Percentiles rank a stretch among this genome's conserved stretches.
Evolutionary conservation across 108 stramenopile genomes (phyloP).

Genomic region (Fragilariopsis cylindrus): DNA sequence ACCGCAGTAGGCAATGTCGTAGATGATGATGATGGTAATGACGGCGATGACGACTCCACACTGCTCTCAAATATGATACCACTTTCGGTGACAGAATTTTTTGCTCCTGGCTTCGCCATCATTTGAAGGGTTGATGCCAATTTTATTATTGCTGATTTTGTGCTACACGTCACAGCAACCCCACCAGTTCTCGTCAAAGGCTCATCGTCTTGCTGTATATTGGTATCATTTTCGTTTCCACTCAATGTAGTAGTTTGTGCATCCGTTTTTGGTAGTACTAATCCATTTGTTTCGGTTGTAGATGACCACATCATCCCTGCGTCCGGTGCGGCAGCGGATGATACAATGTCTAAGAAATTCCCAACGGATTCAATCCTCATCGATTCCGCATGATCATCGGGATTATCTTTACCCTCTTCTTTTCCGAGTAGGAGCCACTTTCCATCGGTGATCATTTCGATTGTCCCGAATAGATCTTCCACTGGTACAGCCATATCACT

Average conservation of each 20-base stretch:
- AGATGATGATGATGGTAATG: too few species aligned
- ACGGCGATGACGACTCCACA: neutral
- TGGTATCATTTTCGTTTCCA: neutral
- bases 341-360: slow-evolving; percentile 26
- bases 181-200: slow-evolving; percentile 19
- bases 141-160: slow-evolving; percentile 32
- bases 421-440: slow-evolving; percentile 26
- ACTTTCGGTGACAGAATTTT: slow-evolving; percentile 33
- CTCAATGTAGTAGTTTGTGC: too few species aligned
- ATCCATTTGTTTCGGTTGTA: slow-evolving; percentile 2
- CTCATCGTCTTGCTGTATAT: neutral
- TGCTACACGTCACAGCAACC: slow-evolving; percentile 34
- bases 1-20: slow-evolving; percentile 30
- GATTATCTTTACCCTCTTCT: slow-evolving; percentile 3
- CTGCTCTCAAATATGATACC: slow-evolving; percentile 37
- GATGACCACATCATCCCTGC: slow-evolving; percentile 9
- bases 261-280: slow-evolving; percentile 9
- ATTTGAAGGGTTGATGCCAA: slow-evolving; percentile 20
- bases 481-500: slow-evolving; percentile 19
- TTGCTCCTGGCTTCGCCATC: neutral
- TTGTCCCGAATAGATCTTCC: slow-evolving; percentile 20
- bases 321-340: neutral
- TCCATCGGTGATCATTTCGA: slow-evolving; percentile 19
- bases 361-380: slow-evolving; percentile 20
- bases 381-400: slow-evolving; percentile 19